Evolutionary conservation across 768 basidiomycete genomes (phyloP).

Genomic region (Kwoniella mangroviensis): DNA sequence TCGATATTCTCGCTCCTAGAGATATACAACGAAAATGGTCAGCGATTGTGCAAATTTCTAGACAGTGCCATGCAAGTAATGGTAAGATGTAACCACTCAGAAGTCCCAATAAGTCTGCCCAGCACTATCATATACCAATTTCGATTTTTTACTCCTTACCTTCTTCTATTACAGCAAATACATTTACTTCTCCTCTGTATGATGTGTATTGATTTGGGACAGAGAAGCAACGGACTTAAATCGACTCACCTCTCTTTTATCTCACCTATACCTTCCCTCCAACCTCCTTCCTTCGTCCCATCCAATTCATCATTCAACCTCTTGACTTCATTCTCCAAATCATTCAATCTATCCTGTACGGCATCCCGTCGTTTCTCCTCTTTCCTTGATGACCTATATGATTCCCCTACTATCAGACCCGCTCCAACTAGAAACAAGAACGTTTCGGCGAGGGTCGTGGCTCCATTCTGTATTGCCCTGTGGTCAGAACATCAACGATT

Average conservation of each 20-base stretch:
- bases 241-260: constrained; percentile 41
- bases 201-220: background rate
- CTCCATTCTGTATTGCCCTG: constrained; percentile 57
- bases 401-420: constrained; percentile 53
- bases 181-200: background rate
- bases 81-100: no score
- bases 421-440: constrained; percentile 56
- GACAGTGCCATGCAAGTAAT: no score
- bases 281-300: constrained; percentile 14
- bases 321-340: constrained; percentile 40
- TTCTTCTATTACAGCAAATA: no score
- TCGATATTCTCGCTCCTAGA: constrained; percentile 44
- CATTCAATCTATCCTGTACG: constrained; percentile 45
- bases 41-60: background rate
- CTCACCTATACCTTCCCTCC: constrained; percentile 25
- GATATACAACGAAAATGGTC: background rate
- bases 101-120: no score
- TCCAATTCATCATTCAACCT: constrained; percentile 25
- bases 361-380: constrained; percentile 50
- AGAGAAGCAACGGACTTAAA: background rate
- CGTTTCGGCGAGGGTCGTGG: constrained; percentile 54
- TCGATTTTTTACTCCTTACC: no score
- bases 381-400: constrained; percentile 46
- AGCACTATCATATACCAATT: no score
- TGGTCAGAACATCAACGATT: background rate